Base-by-base conservation (phyloP, 225 moss, liverwort and hornwort genomes). In the Straminergon stramineum region DNA sequence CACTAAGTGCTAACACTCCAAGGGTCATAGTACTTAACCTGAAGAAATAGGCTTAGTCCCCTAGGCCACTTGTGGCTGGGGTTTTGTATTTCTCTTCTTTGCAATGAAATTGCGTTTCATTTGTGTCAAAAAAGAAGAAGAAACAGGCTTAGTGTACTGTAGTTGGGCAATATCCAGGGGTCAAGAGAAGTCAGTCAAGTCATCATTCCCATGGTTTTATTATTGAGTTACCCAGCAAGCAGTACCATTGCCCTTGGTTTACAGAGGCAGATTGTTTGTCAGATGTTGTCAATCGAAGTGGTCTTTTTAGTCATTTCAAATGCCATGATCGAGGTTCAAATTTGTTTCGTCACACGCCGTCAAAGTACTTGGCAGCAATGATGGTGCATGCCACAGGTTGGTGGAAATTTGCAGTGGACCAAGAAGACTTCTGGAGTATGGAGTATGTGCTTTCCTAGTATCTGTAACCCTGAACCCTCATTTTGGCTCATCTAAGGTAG, bases 301-400 rank as follows among this genome's bases (percentile, higher is more conserved):
- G 39, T 67, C 30, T 80, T 66, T 48, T 51, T 27, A 7, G 21
- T 84, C 28, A 39, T 79, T 35, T 87, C 86, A 17, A 64, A n/a
- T 55, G 75, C 45, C 35, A 41, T 79, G 79, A 17, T 85, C 18
- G 7, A 53, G 27, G 27, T 61, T 35, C 70, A 4, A 71, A 57
- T 35, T 51, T 35, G 74, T 73, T 67, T 60, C 83, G 84, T 75
- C 61, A 68, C 74, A 66, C 23, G 87, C 87, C 84, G 80, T 90
- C 87, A 43, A 80, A 75, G 91, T 87, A 91, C 89, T 58, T 23
- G 62, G 31, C 84, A 70, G 89, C 79, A 77, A 83, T 91, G 83
- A 91, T 89, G 83, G 61, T 77, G 70, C 64, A 24, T 83, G 83
- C 26, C 27, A 10, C 10, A 11, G 87, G 81, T 88, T 30, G 61